These are phyloP conservation scores for Sonneratia alba DNA, from an alignment of 345 rosid genomes.

Conservation along the genomic window DNA sequence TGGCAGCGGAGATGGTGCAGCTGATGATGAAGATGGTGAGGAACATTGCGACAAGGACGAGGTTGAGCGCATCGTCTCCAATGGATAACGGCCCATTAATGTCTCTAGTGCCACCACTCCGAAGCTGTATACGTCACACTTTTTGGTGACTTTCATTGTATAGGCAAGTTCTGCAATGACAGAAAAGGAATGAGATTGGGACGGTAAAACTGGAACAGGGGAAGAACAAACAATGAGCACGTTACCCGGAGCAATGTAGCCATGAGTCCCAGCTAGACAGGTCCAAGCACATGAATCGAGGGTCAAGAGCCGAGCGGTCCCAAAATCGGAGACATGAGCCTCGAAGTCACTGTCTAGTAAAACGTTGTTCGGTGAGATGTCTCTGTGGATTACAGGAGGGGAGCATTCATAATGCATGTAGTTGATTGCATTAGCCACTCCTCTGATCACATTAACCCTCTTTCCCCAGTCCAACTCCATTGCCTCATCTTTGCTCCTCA, in stretches of 20 bases:
- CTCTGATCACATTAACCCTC: constrained; percentile 14
- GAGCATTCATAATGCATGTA: constrained; percentile 20
- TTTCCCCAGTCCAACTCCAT: constrained; percentile 14
- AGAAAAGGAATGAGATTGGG: not conserved
- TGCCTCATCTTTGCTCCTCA: constrained; percentile 9
- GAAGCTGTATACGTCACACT: constrained; percentile 28
- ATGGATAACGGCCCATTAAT: constrained; percentile 22
- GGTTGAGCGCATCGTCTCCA: constrained; percentile 10
- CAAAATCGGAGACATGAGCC: constrained; percentile 25
- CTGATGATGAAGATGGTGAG: constrained; percentile 6
- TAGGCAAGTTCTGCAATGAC: constrained; percentile 27
- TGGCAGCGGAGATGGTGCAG: not conserved
- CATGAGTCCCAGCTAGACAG: constrained; percentile 20
- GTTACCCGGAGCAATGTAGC: constrained; percentile 26
- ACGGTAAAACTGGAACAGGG: not conserved
- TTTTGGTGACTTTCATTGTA: constrained; percentile 24
- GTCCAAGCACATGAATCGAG: constrained; percentile 24
- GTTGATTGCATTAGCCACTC: constrained; percentile 15
- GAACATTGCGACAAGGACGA: not conserved
- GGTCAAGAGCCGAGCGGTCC: constrained; percentile 14
- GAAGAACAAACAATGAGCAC: not conserved
- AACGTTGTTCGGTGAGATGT: constrained; percentile 22
- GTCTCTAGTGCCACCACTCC: constrained; percentile 24
- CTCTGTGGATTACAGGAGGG: constrained; percentile 22
- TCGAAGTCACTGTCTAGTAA: constrained; percentile 13